phyloP scores from a whole-genome alignment of 306 rosid species.

The Malus orientalis region DNA sequence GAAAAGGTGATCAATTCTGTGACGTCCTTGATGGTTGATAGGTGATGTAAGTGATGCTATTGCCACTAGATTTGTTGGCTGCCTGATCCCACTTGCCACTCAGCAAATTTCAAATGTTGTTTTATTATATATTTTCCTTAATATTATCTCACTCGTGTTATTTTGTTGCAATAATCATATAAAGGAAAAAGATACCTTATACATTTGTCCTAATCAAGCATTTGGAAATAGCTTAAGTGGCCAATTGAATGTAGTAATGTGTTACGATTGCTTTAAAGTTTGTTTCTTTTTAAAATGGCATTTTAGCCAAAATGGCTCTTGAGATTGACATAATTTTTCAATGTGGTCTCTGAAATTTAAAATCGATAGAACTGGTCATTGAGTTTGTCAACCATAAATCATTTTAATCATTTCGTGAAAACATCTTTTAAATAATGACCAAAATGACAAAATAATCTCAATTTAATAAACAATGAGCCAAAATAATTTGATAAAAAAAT shows the following conservation, averaged over 20 bases:
- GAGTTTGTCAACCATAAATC: no score
- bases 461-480: no score
- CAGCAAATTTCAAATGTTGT: neutral
- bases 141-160: neutral
- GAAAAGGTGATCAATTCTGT: neutral
- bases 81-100: neutral
- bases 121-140: neutral
- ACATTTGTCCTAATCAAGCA: neutral
- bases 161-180: neutral
- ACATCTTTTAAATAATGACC: no score
- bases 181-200: neutral
- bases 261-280: neutral
- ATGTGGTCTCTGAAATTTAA: no score
- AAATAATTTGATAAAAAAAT: no score
- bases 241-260: no score
- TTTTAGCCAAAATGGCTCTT: no score
- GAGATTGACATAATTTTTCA: no score
- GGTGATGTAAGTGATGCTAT: neutral
- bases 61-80: neutral
- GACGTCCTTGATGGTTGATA: neutral
- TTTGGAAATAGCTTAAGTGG: neutral
- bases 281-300: neutral
- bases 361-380: no score
- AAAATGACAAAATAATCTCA: no score
- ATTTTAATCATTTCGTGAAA: no score